phyloP scores from a whole-genome alignment of 2,329 filamentous ascomycete genomes.

The Xylaria sp. region DNA sequence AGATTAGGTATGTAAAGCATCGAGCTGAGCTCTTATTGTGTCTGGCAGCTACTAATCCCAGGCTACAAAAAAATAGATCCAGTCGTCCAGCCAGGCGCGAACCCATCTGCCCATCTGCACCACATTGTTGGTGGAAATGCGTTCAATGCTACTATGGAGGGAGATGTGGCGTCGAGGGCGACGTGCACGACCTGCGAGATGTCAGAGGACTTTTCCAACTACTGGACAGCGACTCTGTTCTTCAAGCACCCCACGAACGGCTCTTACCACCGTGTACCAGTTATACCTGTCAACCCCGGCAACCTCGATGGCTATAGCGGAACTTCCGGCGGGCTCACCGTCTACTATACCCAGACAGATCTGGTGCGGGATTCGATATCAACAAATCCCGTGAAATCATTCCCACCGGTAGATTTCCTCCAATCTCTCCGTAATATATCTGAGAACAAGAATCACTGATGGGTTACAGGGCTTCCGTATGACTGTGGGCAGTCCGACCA shows the following conservation, averaged over 20 bases:
- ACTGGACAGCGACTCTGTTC: conserved; percentile 31
- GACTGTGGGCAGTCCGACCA: conserved; percentile 46
- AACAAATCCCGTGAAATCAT: conserved; percentile 47
- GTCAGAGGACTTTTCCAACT: conserved; percentile 36
- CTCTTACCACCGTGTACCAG: conserved; percentile 36
- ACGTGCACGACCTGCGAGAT: conserved; percentile 38
- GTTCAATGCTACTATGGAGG: conserved; percentile 29
- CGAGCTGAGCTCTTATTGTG: too few species aligned
- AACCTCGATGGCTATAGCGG: conserved; percentile 34
- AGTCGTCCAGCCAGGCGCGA: conserved; percentile 26
- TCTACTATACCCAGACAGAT: conserved; percentile 38
- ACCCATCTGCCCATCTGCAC: conserved; percentile 26
- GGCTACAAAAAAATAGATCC: conserved; percentile 12
- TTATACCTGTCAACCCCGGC: conserved; percentile 34
- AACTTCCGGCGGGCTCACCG: conserved; percentile 36
- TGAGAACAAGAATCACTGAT: conserved; percentile 1
- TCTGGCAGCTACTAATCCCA: too few species aligned
- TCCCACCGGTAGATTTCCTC: conserved; percentile 42
- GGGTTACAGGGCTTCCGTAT: conserved; percentile 48
- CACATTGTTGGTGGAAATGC: conserved; percentile 32
- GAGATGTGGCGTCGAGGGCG: conserved; percentile 20
- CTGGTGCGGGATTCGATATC: conserved; percentile 30
- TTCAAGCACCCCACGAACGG: conserved; percentile 36
- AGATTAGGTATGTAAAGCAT: conserved; percentile 3
- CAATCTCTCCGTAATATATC: neutral